Base-by-base conservation (phyloP, 176 grass and related monocot species). In the Alopecurus myosuroides region DNA sequence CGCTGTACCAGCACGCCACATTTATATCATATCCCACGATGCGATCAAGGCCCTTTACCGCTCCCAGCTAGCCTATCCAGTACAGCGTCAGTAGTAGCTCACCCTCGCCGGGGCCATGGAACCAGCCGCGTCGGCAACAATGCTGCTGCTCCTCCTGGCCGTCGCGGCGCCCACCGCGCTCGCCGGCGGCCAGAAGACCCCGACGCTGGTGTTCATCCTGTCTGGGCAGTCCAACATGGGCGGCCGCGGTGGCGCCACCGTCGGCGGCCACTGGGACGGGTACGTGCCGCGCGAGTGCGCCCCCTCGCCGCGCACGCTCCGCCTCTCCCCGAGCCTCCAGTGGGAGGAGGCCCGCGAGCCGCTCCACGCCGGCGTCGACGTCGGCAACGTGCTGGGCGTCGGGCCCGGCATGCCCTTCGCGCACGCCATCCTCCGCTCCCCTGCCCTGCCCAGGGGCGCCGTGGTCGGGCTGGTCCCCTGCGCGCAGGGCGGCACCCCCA, bases 181-280 rank as follows among this genome's bases (percentile, higher is more conserved):
- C 0, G 0, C 22, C 9, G 65, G 8, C 33, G 6, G 0, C 12
- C 0, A 7, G 22, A 26, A 11, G 23, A 41, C 15, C 9, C 51
- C 50, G 0, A 79, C 62, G 49, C 45, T 89, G 49, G 58, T 95
- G 20, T 95, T 95, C 88, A 53, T 95, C 6, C 86, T 95, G 0
- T 88, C 88, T 0, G 90, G 93, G 2, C 90, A 92, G 86, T 93
- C 90, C 70, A 95, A 95, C 93, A 95, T 95, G 90, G 93, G 87
- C 22, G 93, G 93, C 1, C 90, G 91, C 1, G 93, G 91, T 45
- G 93, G 93, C 77, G 93, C 87, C 4, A 49, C 57, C 0, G 42
- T 74, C 7, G 49, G 1, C 13, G 66, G 76, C 58, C 11, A 7
- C 9, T 91, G 93, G 93, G 88, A 95, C 86, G 80, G 84, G 18